phyloP scores from a whole-genome alignment of 2,329 filamentous ascomycete species.

The Nannizziopsis barbatae region DNA sequence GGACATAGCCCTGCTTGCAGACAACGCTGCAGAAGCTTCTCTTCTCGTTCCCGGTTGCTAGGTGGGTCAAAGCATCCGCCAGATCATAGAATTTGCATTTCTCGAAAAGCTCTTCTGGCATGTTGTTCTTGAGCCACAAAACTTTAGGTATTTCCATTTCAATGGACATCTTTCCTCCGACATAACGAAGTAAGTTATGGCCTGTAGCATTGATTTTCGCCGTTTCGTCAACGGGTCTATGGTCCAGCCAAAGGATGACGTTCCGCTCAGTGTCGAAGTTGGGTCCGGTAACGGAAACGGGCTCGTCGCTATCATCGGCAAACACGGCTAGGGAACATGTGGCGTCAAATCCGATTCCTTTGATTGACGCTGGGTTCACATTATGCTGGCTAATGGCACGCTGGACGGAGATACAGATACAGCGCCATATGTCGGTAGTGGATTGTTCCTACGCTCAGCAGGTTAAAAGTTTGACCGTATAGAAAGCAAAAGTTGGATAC shows the following conservation, averaged over 20 bases:
- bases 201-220: constrained; percentile 84
- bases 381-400: constrained; percentile 70
- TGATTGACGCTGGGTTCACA: constrained; percentile 62
- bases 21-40: constrained; percentile 92
- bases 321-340: constrained; percentile 97
- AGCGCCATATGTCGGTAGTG: constrained; percentile 90
- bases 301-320: constrained; percentile 76
- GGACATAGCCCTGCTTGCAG: constrained; percentile 94
- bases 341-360: constrained; percentile 91
- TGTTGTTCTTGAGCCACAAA: constrained; percentile 95
- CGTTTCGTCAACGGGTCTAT: constrained; percentile 81
- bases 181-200: constrained; percentile 89
- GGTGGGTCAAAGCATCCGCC: constrained; percentile 80
- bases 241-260: constrained; percentile 94
- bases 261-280: constrained; percentile 85
- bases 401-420: constrained; percentile 81
- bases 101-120: constrained; percentile 81
- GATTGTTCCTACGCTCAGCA: constrained; percentile 70
- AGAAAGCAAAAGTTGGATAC: constrained; percentile 18
- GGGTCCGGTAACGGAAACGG: constrained; percentile 78
- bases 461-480: constrained; percentile 1
- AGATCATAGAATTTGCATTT: constrained; percentile 97
- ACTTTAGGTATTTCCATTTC: constrained; percentile 99
- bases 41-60: constrained; percentile 85
- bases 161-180: constrained; percentile 95